Base-by-base conservation (phyloP, 371 early-diverging fungal species). In the Dichotomocladium elegans region DNA sequence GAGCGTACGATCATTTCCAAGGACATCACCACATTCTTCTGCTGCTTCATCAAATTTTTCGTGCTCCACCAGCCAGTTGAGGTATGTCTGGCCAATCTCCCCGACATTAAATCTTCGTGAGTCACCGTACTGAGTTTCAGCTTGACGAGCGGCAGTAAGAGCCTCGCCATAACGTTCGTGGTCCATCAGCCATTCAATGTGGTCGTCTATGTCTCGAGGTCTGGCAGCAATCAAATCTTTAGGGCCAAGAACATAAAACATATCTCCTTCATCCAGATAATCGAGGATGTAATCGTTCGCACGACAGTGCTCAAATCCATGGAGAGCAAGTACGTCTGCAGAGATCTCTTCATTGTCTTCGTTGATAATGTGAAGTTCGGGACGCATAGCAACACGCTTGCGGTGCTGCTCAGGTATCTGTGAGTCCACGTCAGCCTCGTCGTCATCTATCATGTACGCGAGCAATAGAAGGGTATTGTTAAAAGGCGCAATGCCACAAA, bases 151-250 rank as follows among this genome's bases (percentile, higher is more conserved):
- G 5, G 82, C 82, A 1, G 62, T 55, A 7, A 96, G 60, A 0
- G 96, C 97, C 48, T 91, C 92, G 19, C 80, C 87, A 60, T 92
- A 95, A 25, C 80, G 66, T 19, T 79, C 80, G 15, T 87, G 79
- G 42, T 90, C 90, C 34, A 90, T 64, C 11, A 93, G 72, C 96
- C 96, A 98, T 44, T 91, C 87, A 49, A 98, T 86, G 54, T 93
- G 96, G 72, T 98, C 97, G 27, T 88, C 86, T 31, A 87, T 47
- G 55, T 93, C 94, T 31, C 95, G 80, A 4, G 90, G 87, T 27
- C 84, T 79, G n/a, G 95, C 96, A 3, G 88, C 77, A 24, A 98
- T 83, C 15, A 97, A 75, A 66, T 95, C 95, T 66, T 93, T 94
- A 9, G 96, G 97, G 8, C 93, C 90, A 34, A 93, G 77, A 1